A percentile compares a stretch with the other conserved stretches of the same genome.
Conservation (phyloP, 1,284 basidiomycete genomes). For the Moesziomyces antarcticus region DNA sequence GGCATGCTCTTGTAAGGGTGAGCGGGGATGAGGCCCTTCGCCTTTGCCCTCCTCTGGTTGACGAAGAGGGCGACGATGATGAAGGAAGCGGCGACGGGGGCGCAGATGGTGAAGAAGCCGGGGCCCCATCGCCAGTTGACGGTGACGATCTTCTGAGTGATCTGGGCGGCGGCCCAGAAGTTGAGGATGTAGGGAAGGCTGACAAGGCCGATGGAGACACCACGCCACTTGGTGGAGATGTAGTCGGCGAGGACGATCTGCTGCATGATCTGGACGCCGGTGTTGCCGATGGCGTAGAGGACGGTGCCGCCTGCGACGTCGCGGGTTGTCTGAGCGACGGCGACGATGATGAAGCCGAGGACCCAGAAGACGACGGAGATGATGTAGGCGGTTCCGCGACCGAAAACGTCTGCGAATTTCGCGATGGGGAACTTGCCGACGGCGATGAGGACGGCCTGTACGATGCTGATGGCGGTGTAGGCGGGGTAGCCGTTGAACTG, state of each 20-base stretch:
- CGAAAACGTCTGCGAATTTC: constrained; percentile 66
- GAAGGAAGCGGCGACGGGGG: constrained; percentile 58
- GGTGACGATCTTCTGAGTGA: constrained; percentile 12
- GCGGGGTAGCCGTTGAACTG: constrained; percentile 31
- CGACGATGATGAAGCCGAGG: constrained; percentile 63
- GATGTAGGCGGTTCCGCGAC: constrained; percentile 58
- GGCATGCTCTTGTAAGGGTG: constrained; percentile 57
- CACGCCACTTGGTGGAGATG: constrained; percentile 61
- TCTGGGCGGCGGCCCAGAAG: constrained; percentile 52
- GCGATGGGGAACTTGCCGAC: constrained; percentile 66
- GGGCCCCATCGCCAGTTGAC: constrained; percentile 63
- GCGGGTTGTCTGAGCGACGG: constrained; percentile 45
- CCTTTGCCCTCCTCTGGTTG: constrained; percentile 56
- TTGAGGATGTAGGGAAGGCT: constrained; percentile 63
- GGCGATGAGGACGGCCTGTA: constrained; percentile 64
- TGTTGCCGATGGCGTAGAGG: constrained; percentile 64
- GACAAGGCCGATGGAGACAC: constrained; percentile 60
- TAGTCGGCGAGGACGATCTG: constrained; percentile 66
- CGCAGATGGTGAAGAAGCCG: constrained; percentile 65
- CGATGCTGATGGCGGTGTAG: constrained; percentile 50
- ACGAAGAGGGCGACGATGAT: constrained; percentile 58
- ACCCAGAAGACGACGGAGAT: constrained; percentile 61
- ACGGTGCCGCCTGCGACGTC: constrained; percentile 56
- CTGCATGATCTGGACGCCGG: constrained; percentile 65
- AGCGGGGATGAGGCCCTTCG: constrained; percentile 45